Conservation (phyloP, 768 basidiomycete species). For the Mycena amicta region DNA sequence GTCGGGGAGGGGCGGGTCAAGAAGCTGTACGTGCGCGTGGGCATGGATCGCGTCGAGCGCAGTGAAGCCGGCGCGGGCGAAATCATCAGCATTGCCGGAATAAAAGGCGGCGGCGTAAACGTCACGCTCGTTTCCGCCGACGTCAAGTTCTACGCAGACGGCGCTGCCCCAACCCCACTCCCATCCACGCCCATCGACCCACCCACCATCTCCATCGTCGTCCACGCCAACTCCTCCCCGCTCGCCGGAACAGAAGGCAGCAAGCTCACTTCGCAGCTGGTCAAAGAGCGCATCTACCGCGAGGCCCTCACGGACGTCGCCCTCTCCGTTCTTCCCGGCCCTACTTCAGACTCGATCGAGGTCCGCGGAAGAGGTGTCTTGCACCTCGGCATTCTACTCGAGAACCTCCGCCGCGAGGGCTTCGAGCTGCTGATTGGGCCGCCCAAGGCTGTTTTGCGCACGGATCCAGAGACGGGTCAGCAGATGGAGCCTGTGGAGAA, state of each 20-base stretch:
- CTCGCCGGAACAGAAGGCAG: constrained; percentile 48
- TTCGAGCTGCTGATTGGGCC: constrained; percentile 50
- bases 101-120: constrained; percentile 50
- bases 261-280: constrained; percentile 52
- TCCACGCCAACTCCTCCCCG: constrained; percentile 52
- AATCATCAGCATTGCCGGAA: constrained; percentile 51
- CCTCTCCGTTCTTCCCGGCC: constrained; percentile 49
- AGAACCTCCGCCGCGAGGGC: constrained; percentile 51
- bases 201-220: constrained; percentile 50
- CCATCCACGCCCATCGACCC: constrained; percentile 53
- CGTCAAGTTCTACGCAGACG: constrained; percentile 40
- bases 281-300: constrained; percentile 50
- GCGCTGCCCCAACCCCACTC: constrained; percentile 39
- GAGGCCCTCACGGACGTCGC: constrained; percentile 57
- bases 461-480: constrained; percentile 39
- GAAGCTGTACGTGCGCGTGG: constrained; percentile 34
- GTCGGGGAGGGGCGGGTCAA: constrained; percentile 54
- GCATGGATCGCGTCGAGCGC: constrained; percentile 46
- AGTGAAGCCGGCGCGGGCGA: constrained; percentile 49
- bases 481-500: constrained; percentile 52
- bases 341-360: constrained; percentile 52
- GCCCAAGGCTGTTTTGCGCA: constrained; percentile 53
- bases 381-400: constrained; percentile 53
- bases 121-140: constrained; percentile 47
- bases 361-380: constrained; percentile 52